phyloP scores from a whole-genome alignment of 768 basidiomycete species.

The Tricholoma terreum region DNA sequence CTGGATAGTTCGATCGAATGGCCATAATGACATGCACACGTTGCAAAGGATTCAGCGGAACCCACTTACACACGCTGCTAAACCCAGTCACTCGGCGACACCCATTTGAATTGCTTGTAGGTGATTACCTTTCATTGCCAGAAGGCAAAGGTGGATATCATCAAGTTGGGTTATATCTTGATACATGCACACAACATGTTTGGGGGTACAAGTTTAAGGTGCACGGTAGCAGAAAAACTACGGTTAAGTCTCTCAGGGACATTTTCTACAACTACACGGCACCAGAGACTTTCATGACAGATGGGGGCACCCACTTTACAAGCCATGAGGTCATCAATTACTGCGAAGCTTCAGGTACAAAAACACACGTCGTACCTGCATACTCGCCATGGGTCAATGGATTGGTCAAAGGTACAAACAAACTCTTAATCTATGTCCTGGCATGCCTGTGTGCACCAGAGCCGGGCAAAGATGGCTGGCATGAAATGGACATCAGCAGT shows the following conservation, averaged over 20 bases:
- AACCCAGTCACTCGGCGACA: slow-evolving; percentile 32
- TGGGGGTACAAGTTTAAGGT: slow-evolving; percentile 30
- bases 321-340: slow-evolving; percentile 20
- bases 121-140: slow-evolving; percentile 20
- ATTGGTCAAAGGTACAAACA: slow-evolving; percentile 31
- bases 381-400: too few relatives aligned
- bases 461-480: too few relatives aligned
- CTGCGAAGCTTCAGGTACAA: slow-evolving; percentile 22
- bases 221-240: slow-evolving; percentile 13
- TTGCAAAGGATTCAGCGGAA: slow-evolving; percentile 31
- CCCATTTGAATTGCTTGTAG: slow-evolving; percentile 37
- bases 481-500: too few relatives aligned
- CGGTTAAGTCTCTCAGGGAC: too few relatives aligned
- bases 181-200: slow-evolving; percentile 26
- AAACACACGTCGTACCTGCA: too few relatives aligned
- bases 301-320: neutral
- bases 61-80: slow-evolving; percentile 31
- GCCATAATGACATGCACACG: slow-evolving; percentile 22
- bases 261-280: neutral
- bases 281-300: slow-evolving; percentile 30
- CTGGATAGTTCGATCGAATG: slow-evolving; percentile 25
- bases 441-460: too few relatives aligned
- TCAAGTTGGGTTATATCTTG: slow-evolving; percentile 16
- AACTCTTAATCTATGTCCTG: slow-evolving; percentile 23
- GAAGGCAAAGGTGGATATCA: slow-evolving; percentile 29